Evolutionary conservation across 352 stramenopile genomes (phyloP).

Genomic region (Globisporangium emineosum): DNA sequence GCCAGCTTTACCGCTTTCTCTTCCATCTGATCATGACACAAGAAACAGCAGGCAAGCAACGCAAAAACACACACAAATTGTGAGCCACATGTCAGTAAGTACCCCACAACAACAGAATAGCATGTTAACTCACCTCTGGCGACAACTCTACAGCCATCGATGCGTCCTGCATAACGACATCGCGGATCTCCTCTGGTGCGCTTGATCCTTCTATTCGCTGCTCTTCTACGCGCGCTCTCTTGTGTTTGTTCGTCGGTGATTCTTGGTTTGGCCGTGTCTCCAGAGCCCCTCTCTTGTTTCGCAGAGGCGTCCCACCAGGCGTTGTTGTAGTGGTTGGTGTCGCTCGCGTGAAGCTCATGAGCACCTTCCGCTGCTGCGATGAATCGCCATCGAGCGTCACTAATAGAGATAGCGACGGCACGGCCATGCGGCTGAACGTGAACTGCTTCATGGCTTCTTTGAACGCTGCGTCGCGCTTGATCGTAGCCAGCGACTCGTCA

Average conservation of each 20-base stretch:
- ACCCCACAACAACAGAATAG: background rate
- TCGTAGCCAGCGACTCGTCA: constrained; percentile 14
- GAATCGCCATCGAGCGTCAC: background rate
- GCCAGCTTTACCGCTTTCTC: constrained; percentile 32
- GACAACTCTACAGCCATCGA: background rate
- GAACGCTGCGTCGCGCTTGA: constrained; percentile 18
- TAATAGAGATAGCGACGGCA: background rate
- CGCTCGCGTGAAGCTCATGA: constrained; percentile 14
- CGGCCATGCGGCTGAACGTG: background rate
- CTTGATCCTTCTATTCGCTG: background rate
- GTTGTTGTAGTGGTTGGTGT: background rate
- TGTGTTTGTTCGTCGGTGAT: background rate
- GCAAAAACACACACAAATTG: background rate
- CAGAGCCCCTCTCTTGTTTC: background rate
- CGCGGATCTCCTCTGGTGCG: background rate
- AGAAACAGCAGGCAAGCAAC: too few relatives aligned
- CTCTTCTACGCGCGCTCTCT: background rate
- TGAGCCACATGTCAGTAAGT: background rate
- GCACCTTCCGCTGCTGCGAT: constrained; percentile 5
- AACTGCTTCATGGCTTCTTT: constrained; percentile 16
- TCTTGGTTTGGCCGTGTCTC: background rate
- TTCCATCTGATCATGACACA: constrained; percentile 34
- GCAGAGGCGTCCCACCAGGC: background rate
- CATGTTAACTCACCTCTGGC: background rate
- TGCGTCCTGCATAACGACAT: background rate